These are phyloP conservation scores for Xylaria sp. DNA, from an alignment of 2,329 filamentous ascomycete genomes.

Conservation along the genomic window DNA sequence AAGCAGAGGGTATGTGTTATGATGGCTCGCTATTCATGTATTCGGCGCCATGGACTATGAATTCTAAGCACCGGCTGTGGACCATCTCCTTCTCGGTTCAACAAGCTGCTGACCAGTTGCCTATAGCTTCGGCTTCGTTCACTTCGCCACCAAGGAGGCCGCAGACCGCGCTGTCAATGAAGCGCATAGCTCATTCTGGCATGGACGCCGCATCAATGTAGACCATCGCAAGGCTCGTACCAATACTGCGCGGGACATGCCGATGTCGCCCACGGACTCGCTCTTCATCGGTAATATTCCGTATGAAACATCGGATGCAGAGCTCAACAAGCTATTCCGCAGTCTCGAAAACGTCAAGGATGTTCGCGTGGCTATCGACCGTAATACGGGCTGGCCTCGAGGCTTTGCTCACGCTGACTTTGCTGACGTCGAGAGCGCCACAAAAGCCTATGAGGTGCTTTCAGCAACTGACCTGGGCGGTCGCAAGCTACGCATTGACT, in stretches of 20 bases:
- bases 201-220: slow-evolving; percentile 50
- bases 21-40: background rate
- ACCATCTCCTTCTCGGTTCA: background rate
- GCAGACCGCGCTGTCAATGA: slow-evolving; percentile 43
- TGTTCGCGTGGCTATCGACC: slow-evolving; percentile 84
- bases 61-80: background rate
- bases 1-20: slow-evolving; percentile 49
- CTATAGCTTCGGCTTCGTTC: slow-evolving; percentile 48
- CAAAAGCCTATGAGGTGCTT: slow-evolving; percentile 67
- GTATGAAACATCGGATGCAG: slow-evolving; percentile 85
- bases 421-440: slow-evolving; percentile 72
- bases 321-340: slow-evolving; percentile 81
- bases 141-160: slow-evolving; percentile 34
- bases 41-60: background rate
- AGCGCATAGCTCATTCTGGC: slow-evolving; percentile 50
- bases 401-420: slow-evolving; percentile 91
- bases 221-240: slow-evolving; percentile 45
- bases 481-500: slow-evolving; percentile 74
- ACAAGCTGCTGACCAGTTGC: slow-evolving; percentile 32
- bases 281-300: slow-evolving; percentile 89
- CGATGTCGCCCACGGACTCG: slow-evolving; percentile 65
- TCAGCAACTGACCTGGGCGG: slow-evolving; percentile 70
- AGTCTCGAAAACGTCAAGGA: slow-evolving; percentile 76
- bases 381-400: slow-evolving; percentile 80
- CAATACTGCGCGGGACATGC: slow-evolving; percentile 7